A percentile compares a stretch with the other conserved stretches of the same genome.
Conservation (phyloP, 1,139 yeast genomes). For the Yamadazyma triangularis region DNA sequence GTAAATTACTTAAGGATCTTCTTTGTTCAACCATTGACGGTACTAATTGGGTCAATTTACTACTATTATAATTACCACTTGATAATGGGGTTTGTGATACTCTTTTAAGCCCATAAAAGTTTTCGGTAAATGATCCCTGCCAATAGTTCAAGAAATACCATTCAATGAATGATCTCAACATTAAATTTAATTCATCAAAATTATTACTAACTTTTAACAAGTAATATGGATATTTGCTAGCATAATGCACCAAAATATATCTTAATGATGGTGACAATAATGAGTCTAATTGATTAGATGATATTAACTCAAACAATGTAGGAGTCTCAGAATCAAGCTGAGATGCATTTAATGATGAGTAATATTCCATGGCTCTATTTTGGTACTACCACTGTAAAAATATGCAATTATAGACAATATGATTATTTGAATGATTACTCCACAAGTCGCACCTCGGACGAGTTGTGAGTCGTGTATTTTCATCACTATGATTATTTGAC, state of each 20-base stretch:
- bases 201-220: conserved; percentile 58
- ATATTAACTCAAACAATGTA: conserved; percentile 76
- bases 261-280: conserved; percentile 80
- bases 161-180: conserved; percentile 65
- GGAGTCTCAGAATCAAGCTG: conserved; percentile 73
- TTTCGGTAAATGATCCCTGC: conserved; percentile 88
- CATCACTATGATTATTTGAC: too few relatives aligned
- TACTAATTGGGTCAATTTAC: conserved; percentile 35
- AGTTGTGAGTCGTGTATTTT: too few relatives aligned
- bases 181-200: conserved; percentile 72
- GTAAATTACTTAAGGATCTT: conserved; percentile 50
- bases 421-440: too few relatives aligned
- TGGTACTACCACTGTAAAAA: neutral
- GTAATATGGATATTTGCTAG: conserved; percentile 71
- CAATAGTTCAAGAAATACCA: conserved; percentile 66
- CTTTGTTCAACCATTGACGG: conserved; percentile 53
- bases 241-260: conserved; percentile 76
- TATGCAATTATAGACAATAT: too few relatives aligned
- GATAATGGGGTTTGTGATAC: conserved; percentile 42
- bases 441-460: too few relatives aligned
- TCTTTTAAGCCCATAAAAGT: conserved; percentile 84
- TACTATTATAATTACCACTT: conserved; percentile 22
- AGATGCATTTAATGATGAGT: conserved; percentile 73
- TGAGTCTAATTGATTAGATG: conserved; percentile 73
- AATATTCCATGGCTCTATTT: conserved; percentile 62